phyloP scores from a whole-genome alignment of 1,284 basidiomycete genomes.

The Puccinia coronata region DNA sequence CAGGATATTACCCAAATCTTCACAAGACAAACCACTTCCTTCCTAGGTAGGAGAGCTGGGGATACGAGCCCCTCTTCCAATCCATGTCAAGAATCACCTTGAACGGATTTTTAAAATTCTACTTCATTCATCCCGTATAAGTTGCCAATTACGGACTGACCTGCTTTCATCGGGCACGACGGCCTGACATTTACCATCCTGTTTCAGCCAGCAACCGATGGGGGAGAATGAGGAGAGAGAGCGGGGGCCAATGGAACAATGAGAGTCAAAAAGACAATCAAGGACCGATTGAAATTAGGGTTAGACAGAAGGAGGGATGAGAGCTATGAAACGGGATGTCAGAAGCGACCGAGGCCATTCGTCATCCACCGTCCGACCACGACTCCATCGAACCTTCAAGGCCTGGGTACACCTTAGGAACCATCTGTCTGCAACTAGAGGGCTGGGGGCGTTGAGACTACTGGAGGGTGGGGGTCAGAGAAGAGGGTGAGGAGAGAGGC shows the following conservation, averaged over 20 bases:
- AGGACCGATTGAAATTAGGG: conserved; percentile 33
- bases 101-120: conserved; percentile 26
- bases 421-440: conserved; percentile 16
- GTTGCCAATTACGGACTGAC: conserved; percentile 12
- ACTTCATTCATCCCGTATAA: conserved; percentile 11
- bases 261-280: background rate
- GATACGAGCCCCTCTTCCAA: conserved; percentile 32
- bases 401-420: conserved; percentile 4
- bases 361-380: conserved; percentile 16
- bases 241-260: conserved; percentile 11
- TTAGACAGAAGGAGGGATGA: conserved; percentile 29
- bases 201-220: background rate
- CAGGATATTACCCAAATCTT: conserved; percentile 24
- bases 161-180: conserved; percentile 13
- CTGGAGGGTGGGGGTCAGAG: background rate
- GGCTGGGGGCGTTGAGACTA: background rate
- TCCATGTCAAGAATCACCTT: background rate
- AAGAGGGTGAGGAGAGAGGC: background rate
- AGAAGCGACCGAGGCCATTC: background rate
- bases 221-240: background rate
- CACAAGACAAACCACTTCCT: background rate
- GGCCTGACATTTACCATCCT: conserved; percentile 17
- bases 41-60: conserved; percentile 20
- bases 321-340: background rate
- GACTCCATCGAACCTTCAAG: conserved; percentile 5